These are phyloP conservation scores for Wickerhamiella dianesei DNA, from an alignment of 805 yeast genomes.

Conservation along the genomic window DNA sequence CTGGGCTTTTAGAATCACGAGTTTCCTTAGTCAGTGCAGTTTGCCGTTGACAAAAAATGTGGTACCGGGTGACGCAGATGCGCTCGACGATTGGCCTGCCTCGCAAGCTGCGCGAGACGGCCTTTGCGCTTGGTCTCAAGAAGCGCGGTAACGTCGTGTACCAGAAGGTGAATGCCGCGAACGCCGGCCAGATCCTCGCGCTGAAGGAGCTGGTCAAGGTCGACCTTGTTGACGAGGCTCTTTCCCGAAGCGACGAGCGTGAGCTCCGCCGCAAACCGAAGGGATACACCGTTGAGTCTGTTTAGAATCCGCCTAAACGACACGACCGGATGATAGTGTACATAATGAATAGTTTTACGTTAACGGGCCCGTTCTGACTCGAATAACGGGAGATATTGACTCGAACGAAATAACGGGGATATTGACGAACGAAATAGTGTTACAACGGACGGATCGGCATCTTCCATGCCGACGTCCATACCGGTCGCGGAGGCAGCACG, in stretches of 20 bases:
- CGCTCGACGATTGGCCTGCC: slow-evolving; percentile 85
- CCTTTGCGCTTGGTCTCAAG: slow-evolving; percentile 59
- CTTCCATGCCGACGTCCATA: background rate
- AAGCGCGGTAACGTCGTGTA: slow-evolving; percentile 62
- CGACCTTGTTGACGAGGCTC: slow-evolving; percentile 46
- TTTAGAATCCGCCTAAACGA: background rate
- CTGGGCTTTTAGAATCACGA: background rate
- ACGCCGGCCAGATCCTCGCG: slow-evolving; percentile 71
- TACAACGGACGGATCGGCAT: too few relatives aligned
- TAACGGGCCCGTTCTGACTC: background rate
- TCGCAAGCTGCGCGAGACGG: slow-evolving; percentile 46
- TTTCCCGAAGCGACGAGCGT: slow-evolving; percentile 35
- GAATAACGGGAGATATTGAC: too few relatives aligned
- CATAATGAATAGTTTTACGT: background rate
- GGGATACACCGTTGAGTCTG: slow-evolving; percentile 22
- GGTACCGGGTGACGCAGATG: slow-evolving; percentile 47
- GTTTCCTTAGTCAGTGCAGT: background rate
- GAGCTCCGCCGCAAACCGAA: slow-evolving; percentile 21
- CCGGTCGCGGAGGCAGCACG: slow-evolving; percentile 5
- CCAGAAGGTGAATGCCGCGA: slow-evolving; percentile 57
- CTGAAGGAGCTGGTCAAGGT: slow-evolving; percentile 81
- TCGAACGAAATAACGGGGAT: too few relatives aligned
- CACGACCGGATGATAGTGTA: background rate
- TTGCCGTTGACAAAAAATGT: slow-evolving; percentile 10
- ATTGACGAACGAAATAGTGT: too few relatives aligned